phyloP scores from a whole-genome alignment of 495 filamentous ascomycete species.

The Neurospora sp. region DNA sequence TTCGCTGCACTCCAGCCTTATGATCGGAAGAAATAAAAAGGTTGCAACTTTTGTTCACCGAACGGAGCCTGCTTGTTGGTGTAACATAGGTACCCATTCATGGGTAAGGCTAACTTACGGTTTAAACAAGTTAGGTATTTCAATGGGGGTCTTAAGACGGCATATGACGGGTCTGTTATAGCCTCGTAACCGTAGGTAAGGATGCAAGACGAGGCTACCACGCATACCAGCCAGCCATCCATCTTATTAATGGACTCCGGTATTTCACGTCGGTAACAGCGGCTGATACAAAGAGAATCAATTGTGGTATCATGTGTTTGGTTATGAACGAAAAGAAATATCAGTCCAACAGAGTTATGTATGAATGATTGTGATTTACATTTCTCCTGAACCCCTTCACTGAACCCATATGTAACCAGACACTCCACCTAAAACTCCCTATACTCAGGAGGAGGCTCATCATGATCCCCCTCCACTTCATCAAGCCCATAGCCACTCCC shows the following conservation, averaged over 20 bases:
- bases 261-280: too few species aligned
- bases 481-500: background rate
- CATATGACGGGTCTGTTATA: background rate
- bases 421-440: background rate
- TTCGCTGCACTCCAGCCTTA: background rate
- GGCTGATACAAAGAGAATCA: background rate
- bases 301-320: background rate
- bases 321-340: background rate
- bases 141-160: background rate
- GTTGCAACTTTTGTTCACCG: background rate
- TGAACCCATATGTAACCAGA: background rate
- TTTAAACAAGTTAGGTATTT: background rate
- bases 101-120: background rate
- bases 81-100: background rate
- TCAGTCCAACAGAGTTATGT: background rate
- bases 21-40: background rate
- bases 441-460: background rate
- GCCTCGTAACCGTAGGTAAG: background rate
- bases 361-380: background rate
- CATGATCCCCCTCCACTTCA: background rate
- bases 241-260: background rate
- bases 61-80: background rate
- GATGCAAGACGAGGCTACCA: too few species aligned
- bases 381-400: background rate
- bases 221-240: background rate